Percentiles rank a stretch among this genome's conserved stretches.
Evolutionary conservation across 1,139 yeast species (phyloP).

Genomic region (Saccharomyces pastorianus): DNA sequence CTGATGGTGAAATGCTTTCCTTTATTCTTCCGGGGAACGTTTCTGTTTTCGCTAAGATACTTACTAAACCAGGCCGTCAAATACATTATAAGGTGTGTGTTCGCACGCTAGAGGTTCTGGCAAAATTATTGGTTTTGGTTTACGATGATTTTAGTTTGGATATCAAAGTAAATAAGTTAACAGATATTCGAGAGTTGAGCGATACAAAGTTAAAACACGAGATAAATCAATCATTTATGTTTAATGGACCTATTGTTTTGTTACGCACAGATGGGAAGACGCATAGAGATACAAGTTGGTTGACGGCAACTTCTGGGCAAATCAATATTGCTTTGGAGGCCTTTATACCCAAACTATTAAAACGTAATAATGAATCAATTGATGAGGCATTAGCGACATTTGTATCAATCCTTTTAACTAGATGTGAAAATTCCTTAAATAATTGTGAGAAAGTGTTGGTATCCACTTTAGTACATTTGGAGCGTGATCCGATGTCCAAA

Average conservation of each 20-base stretch:
- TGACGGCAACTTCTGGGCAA: constrained; percentile 55
- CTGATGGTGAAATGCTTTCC: constrained; percentile 47
- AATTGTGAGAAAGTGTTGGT: constrained; percentile 15
- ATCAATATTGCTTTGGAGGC: constrained; percentile 35
- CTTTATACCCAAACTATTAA: constrained; percentile 34
- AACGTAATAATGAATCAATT: constrained; percentile 18
- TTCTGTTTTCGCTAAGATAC: constrained; percentile 41
- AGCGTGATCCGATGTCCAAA: constrained; percentile 8
- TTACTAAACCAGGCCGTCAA: constrained; percentile 33
- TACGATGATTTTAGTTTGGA: constrained; percentile 38
- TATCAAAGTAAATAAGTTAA: constrained; percentile 7
- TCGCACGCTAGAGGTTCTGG: constrained; percentile 31
- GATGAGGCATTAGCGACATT: constrained; percentile 20
- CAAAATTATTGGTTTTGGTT: constrained; percentile 31
- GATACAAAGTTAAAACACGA: not conserved
- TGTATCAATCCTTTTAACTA: constrained; percentile 28
- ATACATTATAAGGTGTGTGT: constrained; percentile 38
- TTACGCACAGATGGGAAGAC: constrained; percentile 4
- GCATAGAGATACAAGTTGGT: constrained; percentile 54
- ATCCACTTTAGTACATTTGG: constrained; percentile 8
- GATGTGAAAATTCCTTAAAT: constrained; percentile 11
- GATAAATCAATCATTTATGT: not conserved
- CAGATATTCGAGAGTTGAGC: constrained; percentile 6
- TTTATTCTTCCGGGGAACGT: constrained; percentile 50
- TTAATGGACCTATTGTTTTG: not conserved